Percentiles rank a stretch among this genome's conserved stretches.
Evolutionary conservation across 2,329 filamentous ascomycete genomes (phyloP).

Genomic region (Bretziella fagacearum): DNA sequence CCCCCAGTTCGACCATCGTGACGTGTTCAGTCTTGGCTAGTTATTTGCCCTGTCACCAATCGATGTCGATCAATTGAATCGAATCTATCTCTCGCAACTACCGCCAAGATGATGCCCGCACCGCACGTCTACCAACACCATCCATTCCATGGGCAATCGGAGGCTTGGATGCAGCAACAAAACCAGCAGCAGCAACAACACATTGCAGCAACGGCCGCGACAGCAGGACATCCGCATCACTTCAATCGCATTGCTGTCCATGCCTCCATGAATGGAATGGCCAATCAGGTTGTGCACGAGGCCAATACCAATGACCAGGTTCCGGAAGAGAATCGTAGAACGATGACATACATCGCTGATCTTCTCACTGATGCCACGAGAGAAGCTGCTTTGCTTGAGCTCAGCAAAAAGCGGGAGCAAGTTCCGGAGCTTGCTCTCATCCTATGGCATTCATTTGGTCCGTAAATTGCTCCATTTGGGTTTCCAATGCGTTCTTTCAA

Average conservation of each 20-base stretch:
- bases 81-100: too few relatives aligned
- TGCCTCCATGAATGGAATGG: slow-evolving; percentile 21
- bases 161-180: slow-evolving; percentile 49
- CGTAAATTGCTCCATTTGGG: slow-evolving; percentile 19
- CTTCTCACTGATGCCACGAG: slow-evolving; percentile 73
- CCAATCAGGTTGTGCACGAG: slow-evolving; percentile 36
- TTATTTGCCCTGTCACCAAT: too few relatives aligned
- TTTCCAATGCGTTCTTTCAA: not conserved
- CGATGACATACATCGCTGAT: slow-evolving; percentile 86
- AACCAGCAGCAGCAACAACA: slow-evolving; percentile 41
- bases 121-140: slow-evolving; percentile 51
- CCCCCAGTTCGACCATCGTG: too few relatives aligned
- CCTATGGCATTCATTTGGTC: slow-evolving; percentile 96
- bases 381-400: slow-evolving; percentile 79
- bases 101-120: slow-evolving; percentile 40
- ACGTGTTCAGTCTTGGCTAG: too few relatives aligned
- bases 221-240: slow-evolving; percentile 39
- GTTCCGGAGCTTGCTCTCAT: slow-evolving; percentile 92
- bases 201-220: slow-evolving; percentile 37
- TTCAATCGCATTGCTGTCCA: slow-evolving; percentile 58
- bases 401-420: slow-evolving; percentile 97
- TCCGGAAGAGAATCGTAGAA: slow-evolving; percentile 79
- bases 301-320: slow-evolving; percentile 43
- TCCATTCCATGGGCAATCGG: slow-evolving; percentile 45
- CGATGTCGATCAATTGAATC: too few relatives aligned